Conservation (phyloP, 1,284 basidiomycete species). For the Calocybe gambosa region DNA sequence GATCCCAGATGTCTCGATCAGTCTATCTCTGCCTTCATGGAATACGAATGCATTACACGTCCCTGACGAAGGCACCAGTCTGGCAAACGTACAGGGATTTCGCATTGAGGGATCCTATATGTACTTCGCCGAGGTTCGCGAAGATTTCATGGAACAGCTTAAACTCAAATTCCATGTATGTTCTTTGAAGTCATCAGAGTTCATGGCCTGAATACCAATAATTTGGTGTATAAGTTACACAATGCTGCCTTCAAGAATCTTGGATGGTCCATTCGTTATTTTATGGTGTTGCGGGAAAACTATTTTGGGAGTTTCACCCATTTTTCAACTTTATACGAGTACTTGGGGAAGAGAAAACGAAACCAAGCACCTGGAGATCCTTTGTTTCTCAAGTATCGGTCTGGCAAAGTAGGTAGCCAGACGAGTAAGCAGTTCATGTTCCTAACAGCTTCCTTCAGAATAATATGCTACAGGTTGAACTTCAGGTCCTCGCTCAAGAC, state of each 20-base stretch:
- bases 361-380: constrained; percentile 73
- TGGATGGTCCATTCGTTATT: constrained; percentile 83
- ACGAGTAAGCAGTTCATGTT: constrained; percentile 3
- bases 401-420: constrained; percentile 53
- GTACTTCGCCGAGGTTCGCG: constrained; percentile 61
- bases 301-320: constrained; percentile 91
- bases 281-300: constrained; percentile 86
- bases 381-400: constrained; percentile 70
- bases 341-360: constrained; percentile 60
- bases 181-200: not conserved
- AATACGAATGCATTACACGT: constrained; percentile 78
- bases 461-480: constrained; percentile 74
- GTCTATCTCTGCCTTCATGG: constrained; percentile 78
- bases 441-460: constrained; percentile 40
- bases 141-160: constrained; percentile 75
- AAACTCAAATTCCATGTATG: constrained; percentile 63
- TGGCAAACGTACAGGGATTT: constrained; percentile 58
- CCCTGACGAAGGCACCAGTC: constrained; percentile 44
- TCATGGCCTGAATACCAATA: constrained; percentile 1
- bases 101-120: constrained; percentile 67
- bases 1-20: constrained; percentile 50
- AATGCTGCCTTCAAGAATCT: constrained; percentile 64
- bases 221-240: constrained; percentile 30
- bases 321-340: constrained; percentile 82
- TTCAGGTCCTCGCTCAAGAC: constrained; percentile 51